Evolutionary conservation across 306 rosid genomes (phyloP).

Genomic region (Prosopis cineraria): DNA sequence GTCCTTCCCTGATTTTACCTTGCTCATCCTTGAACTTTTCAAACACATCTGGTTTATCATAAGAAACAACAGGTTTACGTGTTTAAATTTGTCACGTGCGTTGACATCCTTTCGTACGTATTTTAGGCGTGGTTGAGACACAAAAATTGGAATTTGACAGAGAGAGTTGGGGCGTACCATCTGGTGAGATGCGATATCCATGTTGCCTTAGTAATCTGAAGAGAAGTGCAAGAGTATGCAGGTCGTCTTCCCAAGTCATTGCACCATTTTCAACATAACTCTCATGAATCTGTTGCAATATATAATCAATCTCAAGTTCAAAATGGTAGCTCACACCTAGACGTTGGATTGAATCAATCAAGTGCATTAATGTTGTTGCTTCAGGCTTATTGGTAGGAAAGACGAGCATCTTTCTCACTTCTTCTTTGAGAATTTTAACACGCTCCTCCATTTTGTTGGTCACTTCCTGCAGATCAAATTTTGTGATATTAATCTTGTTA

Average conservation of each 20-base stretch:
- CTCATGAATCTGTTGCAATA: slow-evolving; percentile 19
- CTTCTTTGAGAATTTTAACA: slow-evolving; percentile 20
- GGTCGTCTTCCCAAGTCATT: background rate
- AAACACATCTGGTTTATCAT: background rate
- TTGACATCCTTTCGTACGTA: background rate
- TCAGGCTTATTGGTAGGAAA: background rate
- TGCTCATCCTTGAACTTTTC: slow-evolving; percentile 5
- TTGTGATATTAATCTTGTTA: too few species aligned
- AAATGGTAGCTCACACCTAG: slow-evolving; percentile 32
- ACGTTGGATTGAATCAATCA: slow-evolving; percentile 34
- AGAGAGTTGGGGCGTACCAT: slow-evolving; percentile 17
- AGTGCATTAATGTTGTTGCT: background rate
- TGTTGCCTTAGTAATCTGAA: slow-evolving; percentile 46
- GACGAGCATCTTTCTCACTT: slow-evolving; percentile 29
- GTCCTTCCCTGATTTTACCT: background rate
- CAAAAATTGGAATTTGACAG: background rate
- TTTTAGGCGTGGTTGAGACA: background rate
- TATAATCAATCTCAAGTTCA: slow-evolving; percentile 30
- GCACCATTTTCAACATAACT: background rate
- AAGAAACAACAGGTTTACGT: background rate
- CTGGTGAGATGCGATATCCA: slow-evolving; percentile 25
- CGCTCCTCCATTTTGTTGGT: background rate
- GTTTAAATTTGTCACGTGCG: background rate
- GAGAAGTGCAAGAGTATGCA: slow-evolving; percentile 34
- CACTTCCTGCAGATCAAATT: background rate